These are phyloP conservation scores for Escovopsis sp. DNA, from an alignment of 2,329 filamentous ascomycete species.

Conservation along the genomic window DNA sequence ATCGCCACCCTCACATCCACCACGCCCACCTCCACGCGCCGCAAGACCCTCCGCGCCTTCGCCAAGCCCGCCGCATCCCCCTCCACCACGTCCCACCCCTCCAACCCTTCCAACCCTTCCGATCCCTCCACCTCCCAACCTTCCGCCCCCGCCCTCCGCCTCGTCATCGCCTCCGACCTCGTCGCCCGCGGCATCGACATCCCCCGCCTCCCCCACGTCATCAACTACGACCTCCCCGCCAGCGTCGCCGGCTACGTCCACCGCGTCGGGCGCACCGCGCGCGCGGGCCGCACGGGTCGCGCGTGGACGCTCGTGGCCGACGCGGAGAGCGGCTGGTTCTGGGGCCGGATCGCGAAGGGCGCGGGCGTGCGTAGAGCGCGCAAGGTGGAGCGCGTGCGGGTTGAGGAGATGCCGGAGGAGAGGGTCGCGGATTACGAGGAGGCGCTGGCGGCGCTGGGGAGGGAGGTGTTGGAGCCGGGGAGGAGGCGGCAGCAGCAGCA, in stretches of 20 bases:
- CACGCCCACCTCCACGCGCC: constrained; percentile 54
- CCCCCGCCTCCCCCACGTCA: constrained; percentile 60
- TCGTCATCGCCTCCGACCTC: constrained; percentile 85
- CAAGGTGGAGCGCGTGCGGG: constrained; percentile 31
- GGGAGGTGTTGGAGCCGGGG: constrained; percentile 33
- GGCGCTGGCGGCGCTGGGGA: constrained; percentile 46
- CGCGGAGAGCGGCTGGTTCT: constrained; percentile 81
- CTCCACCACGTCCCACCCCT: too few relatives aligned
- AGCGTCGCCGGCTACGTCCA: constrained; percentile 78
- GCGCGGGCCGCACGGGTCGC: constrained; percentile 58
- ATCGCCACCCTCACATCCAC: constrained; percentile 65
- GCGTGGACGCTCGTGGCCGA: constrained; percentile 81
- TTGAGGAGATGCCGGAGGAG: constrained; percentile 32
- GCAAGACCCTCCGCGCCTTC: constrained; percentile 54
- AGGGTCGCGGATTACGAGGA: constrained; percentile 32
- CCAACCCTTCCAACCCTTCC: too few relatives aligned
- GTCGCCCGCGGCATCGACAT: constrained; percentile 83
- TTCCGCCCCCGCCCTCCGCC: constrained; percentile 52
- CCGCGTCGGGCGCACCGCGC: constrained; percentile 77
- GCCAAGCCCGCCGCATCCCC: constrained; percentile 37
- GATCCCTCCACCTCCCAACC: too few relatives aligned
- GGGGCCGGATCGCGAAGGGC: constrained; percentile 59
- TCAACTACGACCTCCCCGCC: constrained; percentile 86
- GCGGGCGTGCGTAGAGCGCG: constrained; percentile 28
- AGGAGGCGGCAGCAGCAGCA: constrained; percentile 10